A percentile compares a stretch with the other conserved stretches of the same genome.
phyloP scores from a whole-genome alignment of 129 eudicot genomes.

The Mikania micrantha region DNA sequence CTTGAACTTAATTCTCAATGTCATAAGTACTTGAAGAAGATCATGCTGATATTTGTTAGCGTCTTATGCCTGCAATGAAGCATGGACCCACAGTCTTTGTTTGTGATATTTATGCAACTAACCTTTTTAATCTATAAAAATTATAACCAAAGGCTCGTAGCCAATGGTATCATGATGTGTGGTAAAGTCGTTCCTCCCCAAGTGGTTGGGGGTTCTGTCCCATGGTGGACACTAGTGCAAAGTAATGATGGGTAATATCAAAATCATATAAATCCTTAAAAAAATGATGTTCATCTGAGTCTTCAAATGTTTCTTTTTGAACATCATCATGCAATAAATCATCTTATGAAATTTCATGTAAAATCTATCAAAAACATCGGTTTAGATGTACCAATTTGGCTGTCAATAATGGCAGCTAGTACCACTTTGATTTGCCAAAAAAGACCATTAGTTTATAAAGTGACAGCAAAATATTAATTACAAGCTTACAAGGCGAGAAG shows the following conservation, averaged over 20 bases:
- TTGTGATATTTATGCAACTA: not conserved
- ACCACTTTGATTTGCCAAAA: not conserved
- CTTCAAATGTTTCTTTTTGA: not conserved
- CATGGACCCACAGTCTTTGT: not conserved
- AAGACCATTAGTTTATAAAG: not conserved
- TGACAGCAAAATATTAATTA: not conserved
- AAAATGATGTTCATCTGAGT: not conserved
- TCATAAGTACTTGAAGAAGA: not conserved
- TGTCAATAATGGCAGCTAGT: not conserved
- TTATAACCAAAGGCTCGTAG: too few species aligned
- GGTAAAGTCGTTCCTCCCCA: too few species aligned
- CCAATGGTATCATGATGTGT: too few species aligned
- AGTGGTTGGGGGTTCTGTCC: too few species aligned
- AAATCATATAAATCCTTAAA: not conserved
- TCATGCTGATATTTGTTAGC: not conserved
- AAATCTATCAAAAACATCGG: not conserved
- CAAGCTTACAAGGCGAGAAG: not conserved
- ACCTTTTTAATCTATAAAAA: not conserved
- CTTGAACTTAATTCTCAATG: not conserved
- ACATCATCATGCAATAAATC: not conserved
- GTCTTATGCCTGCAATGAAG: not conserved
- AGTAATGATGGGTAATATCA: not conserved
- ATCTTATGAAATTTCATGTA: not conserved
- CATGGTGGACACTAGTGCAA: too few species aligned
- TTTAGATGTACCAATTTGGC: not conserved